A percentile compares a stretch with the other conserved stretches of the same genome.
phyloP scores from a whole-genome alignment of 2,329 filamentous ascomycete species.

The Scedosporium dehoogii region DNA sequence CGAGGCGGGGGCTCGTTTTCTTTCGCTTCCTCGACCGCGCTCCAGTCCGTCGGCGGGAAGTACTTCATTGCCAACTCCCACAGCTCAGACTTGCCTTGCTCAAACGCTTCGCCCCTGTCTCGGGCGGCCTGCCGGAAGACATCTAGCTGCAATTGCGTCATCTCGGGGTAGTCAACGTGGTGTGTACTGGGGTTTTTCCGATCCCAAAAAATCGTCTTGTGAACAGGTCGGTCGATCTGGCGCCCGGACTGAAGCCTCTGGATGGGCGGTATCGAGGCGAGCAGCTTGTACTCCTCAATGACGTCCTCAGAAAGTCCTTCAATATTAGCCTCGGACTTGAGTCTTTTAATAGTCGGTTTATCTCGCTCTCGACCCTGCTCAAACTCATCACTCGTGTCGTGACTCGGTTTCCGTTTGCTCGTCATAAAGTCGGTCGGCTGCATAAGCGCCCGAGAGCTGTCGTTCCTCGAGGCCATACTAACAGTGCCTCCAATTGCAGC shows the following conservation, averaged over 20 bases:
- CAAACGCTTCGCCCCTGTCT: slow-evolving; percentile 41
- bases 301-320: slow-evolving; percentile 23
- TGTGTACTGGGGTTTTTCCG: slow-evolving; percentile 41
- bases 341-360: slow-evolving; percentile 44
- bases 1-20: slow-evolving; percentile 5
- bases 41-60: slow-evolving; percentile 35
- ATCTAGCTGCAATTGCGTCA: slow-evolving; percentile 49
- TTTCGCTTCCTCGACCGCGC: slow-evolving; percentile 13
- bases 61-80: slow-evolving; percentile 50
- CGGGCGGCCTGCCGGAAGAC: slow-evolving; percentile 44
- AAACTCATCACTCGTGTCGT: slow-evolving; percentile 42
- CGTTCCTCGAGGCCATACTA: neutral
- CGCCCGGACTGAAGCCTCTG: slow-evolving; percentile 39
- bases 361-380: slow-evolving; percentile 21
- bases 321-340: slow-evolving; percentile 39
- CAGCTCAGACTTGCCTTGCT: slow-evolving; percentile 37
- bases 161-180: slow-evolving; percentile 54
- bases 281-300: slow-evolving; percentile 33
- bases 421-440: slow-evolving; percentile 26
- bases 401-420: slow-evolving; percentile 46
- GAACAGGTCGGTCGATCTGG: slow-evolving; percentile 46
- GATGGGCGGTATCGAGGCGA: slow-evolving; percentile 40
- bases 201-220: slow-evolving; percentile 50
- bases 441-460: neutral
- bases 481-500: slow-evolving; percentile 21